These are phyloP conservation scores for Vigna unguiculata DNA, from an alignment of 306 rosid genomes.

Conservation along the genomic window DNA sequence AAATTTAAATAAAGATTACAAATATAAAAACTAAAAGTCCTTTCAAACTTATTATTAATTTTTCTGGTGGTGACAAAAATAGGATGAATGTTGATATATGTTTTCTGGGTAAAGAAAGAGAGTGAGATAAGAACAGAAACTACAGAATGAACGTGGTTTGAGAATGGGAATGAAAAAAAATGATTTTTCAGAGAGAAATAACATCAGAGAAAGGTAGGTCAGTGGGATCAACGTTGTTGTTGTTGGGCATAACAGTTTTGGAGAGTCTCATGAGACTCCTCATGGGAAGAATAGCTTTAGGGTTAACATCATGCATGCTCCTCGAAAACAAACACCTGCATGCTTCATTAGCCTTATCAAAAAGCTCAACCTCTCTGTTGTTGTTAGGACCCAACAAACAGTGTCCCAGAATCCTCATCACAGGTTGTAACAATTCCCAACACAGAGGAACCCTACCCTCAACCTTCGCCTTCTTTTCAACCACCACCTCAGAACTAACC, in stretches of 20 bases:
- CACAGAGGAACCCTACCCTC: slow-evolving; percentile 71
- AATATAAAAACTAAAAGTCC: too few relatives aligned
- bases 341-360: slow-evolving; percentile 53
- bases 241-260: not conserved
- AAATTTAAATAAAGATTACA: too few relatives aligned
- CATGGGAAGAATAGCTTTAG: slow-evolving; percentile 68
- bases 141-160: not conserved
- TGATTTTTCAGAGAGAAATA: slow-evolving; percentile 15
- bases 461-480: not conserved
- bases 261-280: slow-evolving; percentile 66
- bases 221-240: slow-evolving; percentile 43
- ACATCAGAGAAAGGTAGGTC: slow-evolving; percentile 32
- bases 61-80: too few relatives aligned
- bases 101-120: too few relatives aligned
- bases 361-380: slow-evolving; percentile 34
- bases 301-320: slow-evolving; percentile 71
- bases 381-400: slow-evolving; percentile 58
- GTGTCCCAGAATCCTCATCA: slow-evolving; percentile 68
- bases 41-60: too few relatives aligned
- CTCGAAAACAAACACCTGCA: slow-evolving; percentile 65
- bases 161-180: not conserved
- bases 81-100: too few relatives aligned
- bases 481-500: not conserved
- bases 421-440: slow-evolving; percentile 76
- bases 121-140: too few relatives aligned